Evolutionary conservation across 2,329 filamentous ascomycete genomes (phyloP).

Genomic region (Sclerotinia nivalis): DNA sequence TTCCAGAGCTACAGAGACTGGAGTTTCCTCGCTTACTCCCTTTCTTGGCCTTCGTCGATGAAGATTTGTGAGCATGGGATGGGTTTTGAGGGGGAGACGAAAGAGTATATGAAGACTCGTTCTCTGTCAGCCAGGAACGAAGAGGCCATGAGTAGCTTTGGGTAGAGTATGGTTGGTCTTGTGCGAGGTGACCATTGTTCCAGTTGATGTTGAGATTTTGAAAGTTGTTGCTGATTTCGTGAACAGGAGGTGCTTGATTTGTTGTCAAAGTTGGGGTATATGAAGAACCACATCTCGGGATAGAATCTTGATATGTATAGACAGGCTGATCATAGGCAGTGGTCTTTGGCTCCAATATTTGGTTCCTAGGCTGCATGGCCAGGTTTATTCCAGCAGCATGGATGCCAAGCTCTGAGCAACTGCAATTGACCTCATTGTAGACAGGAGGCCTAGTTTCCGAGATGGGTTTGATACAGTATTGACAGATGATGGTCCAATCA

Average conservation of each 20-base stretch:
- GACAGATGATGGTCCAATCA: slow-evolving; percentile 31
- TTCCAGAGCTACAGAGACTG: slow-evolving; percentile 28
- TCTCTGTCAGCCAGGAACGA: slow-evolving; percentile 5
- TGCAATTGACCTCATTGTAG: slow-evolving; percentile 36
- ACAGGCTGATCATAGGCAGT: slow-evolving; percentile 27
- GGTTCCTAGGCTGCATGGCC: slow-evolving; percentile 3
- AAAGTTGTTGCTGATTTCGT: background rate
- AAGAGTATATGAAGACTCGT: background rate
- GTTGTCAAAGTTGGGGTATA: background rate
- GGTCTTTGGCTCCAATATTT: slow-evolving; percentile 8
- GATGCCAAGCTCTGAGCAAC: slow-evolving; percentile 31
- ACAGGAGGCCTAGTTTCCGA: slow-evolving; percentile 33
- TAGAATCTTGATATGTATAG: background rate
- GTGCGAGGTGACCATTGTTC: background rate
- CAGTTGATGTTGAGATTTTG: background rate
- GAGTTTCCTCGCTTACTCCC: slow-evolving; percentile 30
- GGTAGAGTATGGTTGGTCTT: background rate
- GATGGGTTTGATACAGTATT: slow-evolving; percentile 32
- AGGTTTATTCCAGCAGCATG: slow-evolving; percentile 3
- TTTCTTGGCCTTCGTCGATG: slow-evolving; percentile 25
- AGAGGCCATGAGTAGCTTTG: slow-evolving; percentile 9
- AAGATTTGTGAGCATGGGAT: slow-evolving; percentile 10
- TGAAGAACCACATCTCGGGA: background rate
- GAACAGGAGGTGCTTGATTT: too few relatives aligned
- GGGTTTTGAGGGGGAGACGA: background rate